Evolutionary conservation across 495 filamentous ascomycete genomes (phyloP), one percentile per base, ranked within the genome.

Genomic region (Trichoderma asperelloides): DNA sequence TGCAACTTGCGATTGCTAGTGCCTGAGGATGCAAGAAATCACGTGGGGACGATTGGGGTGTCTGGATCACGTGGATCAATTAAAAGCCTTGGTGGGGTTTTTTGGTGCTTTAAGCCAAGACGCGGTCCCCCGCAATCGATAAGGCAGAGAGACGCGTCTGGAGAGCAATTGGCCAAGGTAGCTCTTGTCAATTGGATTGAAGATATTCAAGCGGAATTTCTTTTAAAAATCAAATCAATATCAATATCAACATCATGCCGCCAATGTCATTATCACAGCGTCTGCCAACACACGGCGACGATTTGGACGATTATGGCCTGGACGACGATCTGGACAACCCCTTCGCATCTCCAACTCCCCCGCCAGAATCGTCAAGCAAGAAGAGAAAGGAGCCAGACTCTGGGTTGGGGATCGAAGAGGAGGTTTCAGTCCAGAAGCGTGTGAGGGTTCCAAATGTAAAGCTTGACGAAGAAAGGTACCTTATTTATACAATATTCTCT

Each of bases 351-450:
- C 72, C 71, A 21, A 77, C 63, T 67, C 79, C 70, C 12, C 73
- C 68, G 68, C 71, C 74, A 69, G 66, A 72, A 70, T 0, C 71
- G 60, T 65, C 71, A 39, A 71, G 67, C 43, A 77, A 76, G 41
- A 76, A 75, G 68, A 63, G 73, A 66, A 74, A 81, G 67, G 69
- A 76, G 67, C 65, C 74, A 25, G 73, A 78, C 67, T 67, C 77
- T 21, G 76, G 70, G 3, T 74, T 96, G 25, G 92, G 92, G 9
- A 86, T 97, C 57, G 94, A 98, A 67, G 88, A 94, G 69, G 91
- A 96, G 71, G 83, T 99, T 69, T 89, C 89, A 69, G 80, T 97
- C 11, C 84, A 81, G 6, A 94, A 88, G 76, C 90, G 88, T 72
- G 72, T 78, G 5, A 82, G 91, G 70, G 85, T 80, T 23, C 89